These are phyloP conservation scores for Annona cherimola DNA, from an alignment of 164 flowering plant genomes.

Conservation along the genomic window DNA sequence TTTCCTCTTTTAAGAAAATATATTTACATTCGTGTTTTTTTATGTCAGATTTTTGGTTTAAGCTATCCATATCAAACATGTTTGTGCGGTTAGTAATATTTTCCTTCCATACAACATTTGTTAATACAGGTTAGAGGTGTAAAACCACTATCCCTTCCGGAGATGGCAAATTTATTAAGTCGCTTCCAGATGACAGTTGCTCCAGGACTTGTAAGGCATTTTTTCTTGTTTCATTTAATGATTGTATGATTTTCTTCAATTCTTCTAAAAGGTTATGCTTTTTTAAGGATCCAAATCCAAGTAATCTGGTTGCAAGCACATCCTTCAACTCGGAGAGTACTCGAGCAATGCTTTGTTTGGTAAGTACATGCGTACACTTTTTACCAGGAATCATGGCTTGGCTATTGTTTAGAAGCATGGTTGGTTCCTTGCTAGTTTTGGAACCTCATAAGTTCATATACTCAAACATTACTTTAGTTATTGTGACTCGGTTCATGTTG, in stretches of 20 bases:
- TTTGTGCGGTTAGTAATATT: not conserved
- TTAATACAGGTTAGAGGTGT: constrained; percentile 85
- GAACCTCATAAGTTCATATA: not conserved
- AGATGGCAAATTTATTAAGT: constrained; percentile 79
- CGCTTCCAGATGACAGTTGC: constrained; percentile 60
- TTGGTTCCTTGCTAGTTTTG: not conserved
- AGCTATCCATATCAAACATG: not conserved
- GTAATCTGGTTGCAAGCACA: constrained; percentile 91
- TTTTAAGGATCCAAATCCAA: constrained; percentile 95
- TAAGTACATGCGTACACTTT: constrained; percentile 27
- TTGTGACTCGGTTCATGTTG: not conserved
- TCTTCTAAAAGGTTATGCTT: not conserved
- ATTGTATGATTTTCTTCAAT: not conserved
- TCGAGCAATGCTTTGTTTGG: constrained; percentile 92
- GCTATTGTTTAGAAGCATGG: not conserved
- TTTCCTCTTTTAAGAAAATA: not conserved
- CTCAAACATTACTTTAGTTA: not conserved
- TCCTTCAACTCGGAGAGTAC: constrained; percentile 86
- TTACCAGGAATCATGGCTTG: not conserved
- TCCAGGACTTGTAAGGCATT: constrained; percentile 81
- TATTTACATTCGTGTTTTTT: no score
- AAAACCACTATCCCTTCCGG: constrained; percentile 65
- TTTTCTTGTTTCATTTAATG: constrained; percentile 1
- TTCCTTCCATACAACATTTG: not conserved
- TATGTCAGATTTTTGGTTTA: not conserved